Evolutionary conservation across 2,329 filamentous ascomycete genomes (phyloP).

Genomic region (Aspergillus sp.): DNA sequence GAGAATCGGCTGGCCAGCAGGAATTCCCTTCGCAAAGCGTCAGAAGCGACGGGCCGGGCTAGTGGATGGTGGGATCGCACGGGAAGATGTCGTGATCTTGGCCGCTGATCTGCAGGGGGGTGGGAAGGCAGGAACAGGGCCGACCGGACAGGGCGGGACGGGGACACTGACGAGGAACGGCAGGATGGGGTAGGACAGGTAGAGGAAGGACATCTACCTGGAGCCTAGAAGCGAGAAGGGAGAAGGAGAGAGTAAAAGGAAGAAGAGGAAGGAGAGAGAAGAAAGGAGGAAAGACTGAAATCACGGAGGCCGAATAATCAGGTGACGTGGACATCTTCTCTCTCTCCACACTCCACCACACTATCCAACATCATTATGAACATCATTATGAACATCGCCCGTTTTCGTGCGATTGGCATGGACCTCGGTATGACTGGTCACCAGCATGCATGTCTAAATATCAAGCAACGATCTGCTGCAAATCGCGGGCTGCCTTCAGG

Average conservation of each 20-base stretch:
- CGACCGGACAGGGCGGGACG: background rate
- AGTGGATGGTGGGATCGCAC: slow-evolving; percentile 34
- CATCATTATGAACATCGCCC: too few species aligned
- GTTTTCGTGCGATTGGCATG: too few species aligned
- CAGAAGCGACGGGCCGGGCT: slow-evolving; percentile 11
- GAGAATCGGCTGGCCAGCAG: slow-evolving; percentile 8
- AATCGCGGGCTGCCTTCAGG: too few species aligned
- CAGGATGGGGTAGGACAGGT: background rate
- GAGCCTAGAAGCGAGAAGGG: background rate
- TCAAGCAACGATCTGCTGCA: too few species aligned
- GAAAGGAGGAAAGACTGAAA: background rate
- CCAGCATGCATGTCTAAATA: too few species aligned
- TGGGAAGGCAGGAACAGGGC: background rate
- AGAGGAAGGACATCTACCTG: background rate
- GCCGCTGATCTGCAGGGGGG: slow-evolving; percentile 17
- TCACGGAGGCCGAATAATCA: background rate
- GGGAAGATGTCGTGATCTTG: slow-evolving; percentile 37
- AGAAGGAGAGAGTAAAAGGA: background rate
- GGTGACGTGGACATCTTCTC: background rate
- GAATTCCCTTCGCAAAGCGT: slow-evolving; percentile 15
- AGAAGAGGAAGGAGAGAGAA: background rate
- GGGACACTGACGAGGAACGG: slow-evolving; percentile 1
- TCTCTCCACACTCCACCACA: too few species aligned
- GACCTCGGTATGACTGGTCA: too few species aligned
- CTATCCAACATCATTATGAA: too few species aligned